Base-by-base conservation (phyloP, 352 stramenopile species). In the Phytophthora boehmeriae region DNA sequence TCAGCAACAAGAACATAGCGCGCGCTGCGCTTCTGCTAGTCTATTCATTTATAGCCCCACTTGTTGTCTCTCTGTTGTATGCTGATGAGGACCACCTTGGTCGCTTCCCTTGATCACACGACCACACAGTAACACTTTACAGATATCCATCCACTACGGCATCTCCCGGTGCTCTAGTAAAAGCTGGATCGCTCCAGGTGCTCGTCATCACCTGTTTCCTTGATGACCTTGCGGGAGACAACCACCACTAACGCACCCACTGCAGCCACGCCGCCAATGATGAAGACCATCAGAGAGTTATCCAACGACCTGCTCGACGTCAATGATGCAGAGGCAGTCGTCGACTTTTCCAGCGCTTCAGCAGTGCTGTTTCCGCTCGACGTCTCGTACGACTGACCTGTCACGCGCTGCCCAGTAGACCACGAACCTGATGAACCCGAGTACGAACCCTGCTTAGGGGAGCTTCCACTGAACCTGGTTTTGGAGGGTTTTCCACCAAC, bases 221-320 rank as follows among this genome's bases (percentile, higher is more conserved):
- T 80, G 23, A 72, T 66, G 38, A 89, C 75, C 28, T 81, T 77
- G 30, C 71, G 78, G 20, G 83, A 89, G 34, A 83, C 73, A 28
- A 86, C 55, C 35, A 84, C 54, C 11, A 88, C 65, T 41, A 90
- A 52, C 0, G 70, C 43, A 13, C 60, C 84, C 42, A 93, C 88
- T 13, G 72, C 28, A 8, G 57, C 78, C n/a, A 91, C 72, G 34
- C 75, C 71, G 46, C 74, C 80, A 23, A 93, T 53, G 41, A 88
- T 88, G 23, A 73, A 59, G 23, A 87, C 54, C n/a, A 90, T 69
- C 25, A 92, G 63, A 23, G 71, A 80, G 50, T 83, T 44, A 48
- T 86, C 73, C 5, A 82, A 59, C 9, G 67, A 75, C 28, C 22
- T 75, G 55, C 36, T 67, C 8, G 60, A 49, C 8, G 59, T 45